Conservation (phyloP, 1,139 yeast species). For the Diutina mesorugosa region DNA sequence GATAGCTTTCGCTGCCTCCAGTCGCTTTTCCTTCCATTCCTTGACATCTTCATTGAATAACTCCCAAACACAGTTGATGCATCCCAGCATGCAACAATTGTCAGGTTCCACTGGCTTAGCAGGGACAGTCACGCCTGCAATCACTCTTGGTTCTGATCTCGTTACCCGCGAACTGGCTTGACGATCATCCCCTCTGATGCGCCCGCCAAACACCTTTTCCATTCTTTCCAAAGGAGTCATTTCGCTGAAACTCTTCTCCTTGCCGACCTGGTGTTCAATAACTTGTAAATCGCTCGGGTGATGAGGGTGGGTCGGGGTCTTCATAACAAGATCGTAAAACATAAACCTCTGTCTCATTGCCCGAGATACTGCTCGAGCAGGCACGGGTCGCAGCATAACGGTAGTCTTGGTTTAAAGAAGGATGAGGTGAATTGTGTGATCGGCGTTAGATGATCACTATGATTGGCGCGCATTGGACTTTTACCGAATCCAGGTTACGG, state of each 20-base stretch:
- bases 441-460: background rate
- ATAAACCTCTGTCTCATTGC: background rate
- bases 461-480: background rate
- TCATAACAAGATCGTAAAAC: slow-evolving; percentile 1
- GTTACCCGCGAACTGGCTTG: slow-evolving; percentile 35
- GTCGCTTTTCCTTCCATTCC: slow-evolving; percentile 59
- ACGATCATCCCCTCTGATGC: slow-evolving; percentile 42
- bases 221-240: slow-evolving; percentile 36
- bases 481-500: background rate
- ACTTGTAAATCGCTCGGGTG: background rate
- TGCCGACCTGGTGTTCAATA: background rate
- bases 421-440: background rate
- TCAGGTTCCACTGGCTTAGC: slow-evolving; percentile 79
- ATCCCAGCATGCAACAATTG: slow-evolving; percentile 96
- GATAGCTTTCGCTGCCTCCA: slow-evolving; percentile 47
- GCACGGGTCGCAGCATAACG: background rate
- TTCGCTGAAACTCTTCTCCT: background rate
- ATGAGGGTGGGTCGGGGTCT: background rate
- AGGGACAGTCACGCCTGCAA: slow-evolving; percentile 73
- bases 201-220: slow-evolving; percentile 41
- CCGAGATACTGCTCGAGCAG: background rate
- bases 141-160: slow-evolving; percentile 23
- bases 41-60: slow-evolving; percentile 74
- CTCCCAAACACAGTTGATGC: slow-evolving; percentile 96
- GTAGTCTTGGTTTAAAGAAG: background rate